A percentile compares a stretch with the other conserved stretches of the same genome.
phyloP scores from a whole-genome alignment of 169 alveolate species.

The Cyclospora cayetanensis region DNA sequence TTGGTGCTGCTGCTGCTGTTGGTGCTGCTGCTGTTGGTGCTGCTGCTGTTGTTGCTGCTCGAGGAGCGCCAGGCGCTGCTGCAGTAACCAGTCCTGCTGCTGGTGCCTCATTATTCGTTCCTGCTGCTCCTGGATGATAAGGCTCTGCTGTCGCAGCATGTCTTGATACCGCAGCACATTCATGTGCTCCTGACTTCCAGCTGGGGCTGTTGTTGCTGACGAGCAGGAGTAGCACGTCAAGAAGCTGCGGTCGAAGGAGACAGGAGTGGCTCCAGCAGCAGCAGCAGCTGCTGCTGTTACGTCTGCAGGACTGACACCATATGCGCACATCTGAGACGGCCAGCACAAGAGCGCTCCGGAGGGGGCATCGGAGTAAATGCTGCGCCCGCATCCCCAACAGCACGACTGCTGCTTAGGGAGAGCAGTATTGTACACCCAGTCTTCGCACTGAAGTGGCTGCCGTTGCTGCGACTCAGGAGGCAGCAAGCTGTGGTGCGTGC shows the following conservation, averaged over 20 bases:
- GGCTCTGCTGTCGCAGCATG: conserved; percentile 1
- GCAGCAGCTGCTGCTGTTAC: conserved; percentile 8
- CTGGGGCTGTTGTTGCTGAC: conserved; percentile 12
- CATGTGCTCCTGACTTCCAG: conserved; percentile 11
- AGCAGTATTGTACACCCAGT: background rate
- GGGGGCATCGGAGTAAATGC: background rate
- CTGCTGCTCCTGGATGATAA: background rate
- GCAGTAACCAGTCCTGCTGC: conserved; percentile 26
- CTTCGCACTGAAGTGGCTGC: background rate
- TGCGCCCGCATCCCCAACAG: background rate
- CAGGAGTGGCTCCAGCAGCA: background rate
- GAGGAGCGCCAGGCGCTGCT: conserved; percentile 31
- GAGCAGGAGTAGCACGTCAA: background rate
- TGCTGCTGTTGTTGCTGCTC: conserved; percentile 46
- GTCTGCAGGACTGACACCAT: background rate
- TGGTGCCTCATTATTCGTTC: conserved; percentile 4
- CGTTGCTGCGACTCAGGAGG: background rate
- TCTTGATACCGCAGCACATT: conserved; percentile 18
- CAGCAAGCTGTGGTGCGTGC: background rate
- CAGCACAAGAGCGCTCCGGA: background rate
- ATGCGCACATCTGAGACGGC: background rate
- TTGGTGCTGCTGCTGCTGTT: conserved; percentile 23
- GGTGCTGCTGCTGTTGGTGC: background rate
- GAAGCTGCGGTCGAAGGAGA: background rate
- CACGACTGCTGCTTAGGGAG: background rate